Conservation (phyloP, 768 basidiomycete species). For the Pleurotus giganteus region DNA sequence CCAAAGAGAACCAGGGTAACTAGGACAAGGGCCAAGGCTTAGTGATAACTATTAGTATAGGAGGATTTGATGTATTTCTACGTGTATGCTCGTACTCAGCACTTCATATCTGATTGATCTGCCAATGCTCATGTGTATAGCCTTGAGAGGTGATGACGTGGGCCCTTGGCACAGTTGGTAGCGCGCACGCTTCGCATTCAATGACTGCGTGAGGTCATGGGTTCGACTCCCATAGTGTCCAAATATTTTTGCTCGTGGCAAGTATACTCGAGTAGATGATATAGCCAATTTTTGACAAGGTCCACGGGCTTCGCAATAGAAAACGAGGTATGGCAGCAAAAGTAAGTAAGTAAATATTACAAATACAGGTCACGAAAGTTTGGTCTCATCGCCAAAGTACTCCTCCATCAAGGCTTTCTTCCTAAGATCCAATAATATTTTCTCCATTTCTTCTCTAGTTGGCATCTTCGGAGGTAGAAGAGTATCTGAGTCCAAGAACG, state of each 20-base stretch:
- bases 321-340: neutral
- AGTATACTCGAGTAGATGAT: neutral
- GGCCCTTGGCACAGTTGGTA: slow-evolving; percentile 16
- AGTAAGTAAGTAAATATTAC: neutral
- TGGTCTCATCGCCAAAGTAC: slow-evolving; percentile 42
- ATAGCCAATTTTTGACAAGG: no score
- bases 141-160: neutral
- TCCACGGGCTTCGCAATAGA: neutral
- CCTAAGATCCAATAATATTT: slow-evolving; percentile 66
- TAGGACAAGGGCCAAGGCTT: slow-evolving; percentile 32
- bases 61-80: neutral
- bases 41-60: neutral
- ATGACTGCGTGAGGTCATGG: slow-evolving; percentile 5
- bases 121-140: neutral
- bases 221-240: slow-evolving; percentile 6
- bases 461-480: slow-evolving; percentile 78
- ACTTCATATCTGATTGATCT: neutral
- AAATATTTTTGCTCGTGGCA: neutral
- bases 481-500: slow-evolving; percentile 71
- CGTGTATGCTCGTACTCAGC: neutral
- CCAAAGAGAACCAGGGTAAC: slow-evolving; percentile 25
- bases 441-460: slow-evolving; percentile 75
- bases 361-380: neutral
- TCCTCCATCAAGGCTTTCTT: slow-evolving; percentile 85
- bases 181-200: slow-evolving; percentile 16